Conservation (phyloP, 257 asterid genomes). For the Forsythia viridissima region DNA sequence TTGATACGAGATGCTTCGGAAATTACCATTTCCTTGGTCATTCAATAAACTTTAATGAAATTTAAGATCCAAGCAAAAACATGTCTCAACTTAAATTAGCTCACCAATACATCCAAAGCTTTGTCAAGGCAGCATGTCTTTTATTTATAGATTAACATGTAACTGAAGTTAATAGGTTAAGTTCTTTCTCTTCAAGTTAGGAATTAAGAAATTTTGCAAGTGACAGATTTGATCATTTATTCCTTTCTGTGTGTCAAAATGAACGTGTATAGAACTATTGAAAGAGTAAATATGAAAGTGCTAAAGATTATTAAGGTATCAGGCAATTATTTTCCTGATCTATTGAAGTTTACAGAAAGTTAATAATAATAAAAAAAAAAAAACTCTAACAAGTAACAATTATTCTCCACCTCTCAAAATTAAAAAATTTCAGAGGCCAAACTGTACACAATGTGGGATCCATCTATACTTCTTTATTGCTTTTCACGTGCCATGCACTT, state of each 20-base stretch:
- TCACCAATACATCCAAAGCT: no score
- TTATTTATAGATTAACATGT: no score
- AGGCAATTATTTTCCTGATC: not conserved
- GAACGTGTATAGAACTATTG: not conserved
- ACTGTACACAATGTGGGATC: not conserved
- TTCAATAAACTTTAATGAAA: no score
- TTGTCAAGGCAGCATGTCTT: no score
- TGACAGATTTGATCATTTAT: not conserved
- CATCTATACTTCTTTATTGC: not conserved
- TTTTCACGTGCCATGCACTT: not conserved
- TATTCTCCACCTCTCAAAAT: no score
- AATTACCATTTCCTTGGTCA: no score
- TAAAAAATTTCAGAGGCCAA: no score
- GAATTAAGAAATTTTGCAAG: not conserved
- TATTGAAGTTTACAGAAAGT: not conserved
- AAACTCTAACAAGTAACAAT: not conserved
- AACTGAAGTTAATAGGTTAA: no score
- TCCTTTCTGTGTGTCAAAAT: not conserved
- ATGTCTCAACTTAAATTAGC: no score
- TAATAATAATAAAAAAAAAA: not conserved
- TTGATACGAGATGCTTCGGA: no score
- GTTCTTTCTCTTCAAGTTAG: no score
- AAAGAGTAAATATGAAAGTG: not conserved
- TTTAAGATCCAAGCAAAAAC: no score
- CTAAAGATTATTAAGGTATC: not conserved